Conservation (phyloP, 805 yeast species). For the Zygotorulaspora danielsina region DNA sequence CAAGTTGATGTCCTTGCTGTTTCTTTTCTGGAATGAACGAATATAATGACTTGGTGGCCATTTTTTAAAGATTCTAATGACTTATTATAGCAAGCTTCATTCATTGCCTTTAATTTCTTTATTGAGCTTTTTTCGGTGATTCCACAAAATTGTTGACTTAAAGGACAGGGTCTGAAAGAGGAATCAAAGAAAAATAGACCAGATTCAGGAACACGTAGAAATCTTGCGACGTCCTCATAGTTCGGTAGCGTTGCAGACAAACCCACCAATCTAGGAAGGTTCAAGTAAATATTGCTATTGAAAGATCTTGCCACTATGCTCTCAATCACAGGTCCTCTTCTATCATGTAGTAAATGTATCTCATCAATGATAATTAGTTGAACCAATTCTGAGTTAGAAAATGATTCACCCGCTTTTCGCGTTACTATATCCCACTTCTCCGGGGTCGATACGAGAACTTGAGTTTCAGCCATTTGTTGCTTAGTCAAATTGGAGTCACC, state of each 20-base stretch:
- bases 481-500: constrained; percentile 81
- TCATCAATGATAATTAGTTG: constrained; percentile 81
- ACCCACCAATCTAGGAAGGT: constrained; percentile 68
- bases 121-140: constrained; percentile 78
- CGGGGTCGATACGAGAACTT: constrained; percentile 86
- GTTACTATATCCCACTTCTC: constrained; percentile 98
- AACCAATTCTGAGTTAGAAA: constrained; percentile 60
- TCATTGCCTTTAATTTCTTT: constrained; percentile 75
- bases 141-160: constrained; percentile 84
- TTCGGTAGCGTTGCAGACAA: constrained; percentile 92
- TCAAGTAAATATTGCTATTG: constrained; percentile 36
- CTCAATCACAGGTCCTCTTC: constrained; percentile 92
- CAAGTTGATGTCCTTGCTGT: constrained; percentile 79
- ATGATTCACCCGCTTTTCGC: constrained; percentile 65
- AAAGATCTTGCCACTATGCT: constrained; percentile 75
- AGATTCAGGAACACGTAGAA: constrained; percentile 58
- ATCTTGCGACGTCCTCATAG: constrained; percentile 78
- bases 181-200: constrained; percentile 82
- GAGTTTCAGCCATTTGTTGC: constrained; percentile 72
- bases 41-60: constrained; percentile 76
- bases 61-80: constrained; percentile 57
- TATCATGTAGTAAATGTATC: constrained; percentile 87
- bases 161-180: constrained; percentile 85
- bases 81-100: constrained; percentile 84
- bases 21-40: constrained; percentile 92